phyloP scores from a whole-genome alignment of 2,329 filamentous ascomycete species.

The Onygenales sp. region DNA sequence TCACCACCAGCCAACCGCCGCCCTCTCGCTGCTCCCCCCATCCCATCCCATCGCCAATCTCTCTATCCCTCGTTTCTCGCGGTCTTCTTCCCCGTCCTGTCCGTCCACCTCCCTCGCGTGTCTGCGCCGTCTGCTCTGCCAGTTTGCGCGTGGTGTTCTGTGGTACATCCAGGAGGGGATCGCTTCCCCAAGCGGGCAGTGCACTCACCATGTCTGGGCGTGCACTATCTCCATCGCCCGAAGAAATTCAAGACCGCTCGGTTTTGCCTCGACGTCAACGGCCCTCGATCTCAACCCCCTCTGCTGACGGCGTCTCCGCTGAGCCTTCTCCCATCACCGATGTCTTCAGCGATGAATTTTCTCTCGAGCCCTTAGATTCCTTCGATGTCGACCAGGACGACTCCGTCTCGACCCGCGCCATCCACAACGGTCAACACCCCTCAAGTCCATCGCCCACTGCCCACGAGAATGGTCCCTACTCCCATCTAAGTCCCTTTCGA shows the following conservation, averaged over 20 bases:
- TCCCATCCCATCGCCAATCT: conserved; percentile 9
- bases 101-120: conserved; percentile 1
- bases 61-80: not conserved
- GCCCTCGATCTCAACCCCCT: conserved; percentile 11
- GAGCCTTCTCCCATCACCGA: conserved; percentile 27
- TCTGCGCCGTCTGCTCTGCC: not conserved
- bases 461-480: not conserved
- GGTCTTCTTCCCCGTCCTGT: not conserved
- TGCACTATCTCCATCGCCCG: conserved; percentile 21
- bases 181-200: conserved; percentile 11
- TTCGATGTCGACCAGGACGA: not conserved
- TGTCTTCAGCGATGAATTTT: conserved; percentile 41
- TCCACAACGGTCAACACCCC: conserved; percentile 25
- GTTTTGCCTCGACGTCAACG: conserved; percentile 9
- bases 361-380: conserved; percentile 31
- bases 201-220: conserved; percentile 29
- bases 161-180: conserved; percentile 3
- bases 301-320: not conserved
- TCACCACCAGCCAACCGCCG: conserved; percentile 9
- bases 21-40: conserved; percentile 5
- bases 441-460: not conserved
- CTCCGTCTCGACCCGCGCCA: conserved; percentile 16
- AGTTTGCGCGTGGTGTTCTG: conserved; percentile 2
- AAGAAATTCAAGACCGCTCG: not conserved
- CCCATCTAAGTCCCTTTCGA: conserved; percentile 3